phyloP scores from a whole-genome alignment of 345 rosid species.

The Salix dunnii region DNA sequence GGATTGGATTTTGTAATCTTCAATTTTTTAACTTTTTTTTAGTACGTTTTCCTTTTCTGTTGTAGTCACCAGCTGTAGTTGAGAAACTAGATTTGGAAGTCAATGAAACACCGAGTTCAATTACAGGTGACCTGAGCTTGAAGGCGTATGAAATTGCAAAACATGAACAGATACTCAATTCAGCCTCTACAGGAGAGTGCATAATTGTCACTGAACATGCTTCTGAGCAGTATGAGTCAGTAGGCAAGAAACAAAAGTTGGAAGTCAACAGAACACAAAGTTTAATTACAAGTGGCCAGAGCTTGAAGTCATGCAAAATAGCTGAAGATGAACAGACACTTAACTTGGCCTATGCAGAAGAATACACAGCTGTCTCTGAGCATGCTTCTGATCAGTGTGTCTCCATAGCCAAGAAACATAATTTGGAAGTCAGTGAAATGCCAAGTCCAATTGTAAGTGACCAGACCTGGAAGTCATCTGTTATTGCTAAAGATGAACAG shows the following conservation, averaged over 20 bases:
- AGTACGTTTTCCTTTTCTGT: neutral
- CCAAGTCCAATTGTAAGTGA: slow-evolving; percentile 7
- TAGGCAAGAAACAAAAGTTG: neutral
- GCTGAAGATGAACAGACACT: slow-evolving; percentile 24
- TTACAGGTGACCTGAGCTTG: slow-evolving; percentile 17
- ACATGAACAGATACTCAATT: slow-evolving; percentile 23
- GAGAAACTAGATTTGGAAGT: slow-evolving; percentile 30
- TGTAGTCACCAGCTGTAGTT: slow-evolving; percentile 30
- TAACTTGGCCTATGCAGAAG: slow-evolving; percentile 20
- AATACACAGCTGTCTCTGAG: slow-evolving; percentile 15
- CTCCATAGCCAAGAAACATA: slow-evolving; percentile 5
- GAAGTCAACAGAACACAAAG: slow-evolving; percentile 11
- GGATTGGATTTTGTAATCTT: neutral
- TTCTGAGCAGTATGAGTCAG: slow-evolving; percentile 18
- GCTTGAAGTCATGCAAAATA: slow-evolving; percentile 17
- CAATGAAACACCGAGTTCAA: slow-evolving; percentile 15
- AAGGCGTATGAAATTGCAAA: slow-evolving; percentile 17
- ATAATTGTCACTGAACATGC: slow-evolving; percentile 4
- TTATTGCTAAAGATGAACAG: slow-evolving; percentile 24
- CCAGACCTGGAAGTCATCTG: slow-evolving; percentile 22
- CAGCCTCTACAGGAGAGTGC: slow-evolving; percentile 25
- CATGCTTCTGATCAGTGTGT: slow-evolving; percentile 13
- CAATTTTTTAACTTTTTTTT: slow-evolving; percentile 1
- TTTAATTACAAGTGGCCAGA: slow-evolving; percentile 14
- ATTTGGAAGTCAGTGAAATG: slow-evolving; percentile 11